Conservation (phyloP, 2,329 filamentous ascomycete genomes). For the Fusarium sulawesiense region DNA sequence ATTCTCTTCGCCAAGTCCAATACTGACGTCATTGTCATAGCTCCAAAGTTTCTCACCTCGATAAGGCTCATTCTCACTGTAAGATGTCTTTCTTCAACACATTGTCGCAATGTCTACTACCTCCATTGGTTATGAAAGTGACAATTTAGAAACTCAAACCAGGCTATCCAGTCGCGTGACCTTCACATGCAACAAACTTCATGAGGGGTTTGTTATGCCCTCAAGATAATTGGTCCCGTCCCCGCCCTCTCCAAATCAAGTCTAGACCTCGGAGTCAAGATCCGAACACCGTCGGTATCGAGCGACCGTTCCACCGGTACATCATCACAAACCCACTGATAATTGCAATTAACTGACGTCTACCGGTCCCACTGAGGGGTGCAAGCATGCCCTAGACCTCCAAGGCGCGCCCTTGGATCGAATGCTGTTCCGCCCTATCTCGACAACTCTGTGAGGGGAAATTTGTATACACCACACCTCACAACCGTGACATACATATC, state of each 20-base stretch:
- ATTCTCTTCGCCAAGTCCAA: fast-evolving
- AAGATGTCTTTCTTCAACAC: no score
- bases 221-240: not conserved
- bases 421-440: not conserved
- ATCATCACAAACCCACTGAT: not conserved
- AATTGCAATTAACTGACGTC: not conserved
- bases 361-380: not conserved
- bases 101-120: no score
- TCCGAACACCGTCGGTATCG: not conserved
- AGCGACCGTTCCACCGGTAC: not conserved
- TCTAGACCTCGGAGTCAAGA: not conserved
- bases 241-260: not conserved
- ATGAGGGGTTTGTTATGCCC: not conserved
- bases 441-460: not conserved
- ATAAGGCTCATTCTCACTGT: no score
- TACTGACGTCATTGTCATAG: not conserved
- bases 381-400: not conserved
- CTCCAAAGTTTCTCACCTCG: no score
- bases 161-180: no score
- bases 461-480: not conserved
- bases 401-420: not conserved
- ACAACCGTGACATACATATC: not conserved
- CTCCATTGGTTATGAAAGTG: no score
- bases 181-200: no score
- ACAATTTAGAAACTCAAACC: no score